Conservation (phyloP, 352 stramenopile genomes). For the Globisporangium megalacanthum region DNA sequence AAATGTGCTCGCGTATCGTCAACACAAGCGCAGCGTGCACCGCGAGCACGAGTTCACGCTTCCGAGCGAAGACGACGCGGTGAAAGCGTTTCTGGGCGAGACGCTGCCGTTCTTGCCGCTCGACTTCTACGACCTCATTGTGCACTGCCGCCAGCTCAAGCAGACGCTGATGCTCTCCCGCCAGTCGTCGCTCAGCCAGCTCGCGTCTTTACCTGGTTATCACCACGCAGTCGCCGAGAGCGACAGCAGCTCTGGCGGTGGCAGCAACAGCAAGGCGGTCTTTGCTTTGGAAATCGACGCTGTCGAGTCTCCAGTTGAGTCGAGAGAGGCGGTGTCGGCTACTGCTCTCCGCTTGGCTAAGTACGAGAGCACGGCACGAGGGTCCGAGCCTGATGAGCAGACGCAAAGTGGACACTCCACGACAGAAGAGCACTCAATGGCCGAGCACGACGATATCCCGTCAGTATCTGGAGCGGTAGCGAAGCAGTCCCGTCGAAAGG, state of each 20-base stretch:
- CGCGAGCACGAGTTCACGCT: conserved; percentile 46
- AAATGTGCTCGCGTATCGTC: conserved; percentile 46
- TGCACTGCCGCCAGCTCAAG: conserved; percentile 48
- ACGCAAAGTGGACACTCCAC: conserved; percentile 6
- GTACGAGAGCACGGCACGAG: conserved; percentile 8
- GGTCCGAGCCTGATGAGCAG: conserved; percentile 5
- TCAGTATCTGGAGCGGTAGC: conserved; percentile 14
- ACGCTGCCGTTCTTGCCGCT: conserved; percentile 67
- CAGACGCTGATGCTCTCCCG: conserved; percentile 12
- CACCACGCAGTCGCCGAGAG: conserved; percentile 1
- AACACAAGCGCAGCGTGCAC: conserved; percentile 64
- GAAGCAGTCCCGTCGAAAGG: conserved; percentile 21
- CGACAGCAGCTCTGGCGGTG: not conserved
- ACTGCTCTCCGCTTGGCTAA: not conserved
- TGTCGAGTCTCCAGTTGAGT: not conserved
- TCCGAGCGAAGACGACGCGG: conserved; percentile 48
- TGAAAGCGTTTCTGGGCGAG: conserved; percentile 44
- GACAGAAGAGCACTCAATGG: conserved; percentile 8
- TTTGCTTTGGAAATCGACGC: conserved; percentile 6
- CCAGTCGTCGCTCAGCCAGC: conserved; percentile 14
- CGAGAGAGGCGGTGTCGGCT: not conserved
- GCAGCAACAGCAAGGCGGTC: not conserved
- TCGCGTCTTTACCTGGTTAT: not conserved
- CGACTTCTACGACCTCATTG: conserved; percentile 75
- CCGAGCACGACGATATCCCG: conserved; percentile 1